Evolutionary conservation across 2,329 filamentous ascomycete genomes (phyloP).

Genomic region (Claviceps paspali): DNA sequence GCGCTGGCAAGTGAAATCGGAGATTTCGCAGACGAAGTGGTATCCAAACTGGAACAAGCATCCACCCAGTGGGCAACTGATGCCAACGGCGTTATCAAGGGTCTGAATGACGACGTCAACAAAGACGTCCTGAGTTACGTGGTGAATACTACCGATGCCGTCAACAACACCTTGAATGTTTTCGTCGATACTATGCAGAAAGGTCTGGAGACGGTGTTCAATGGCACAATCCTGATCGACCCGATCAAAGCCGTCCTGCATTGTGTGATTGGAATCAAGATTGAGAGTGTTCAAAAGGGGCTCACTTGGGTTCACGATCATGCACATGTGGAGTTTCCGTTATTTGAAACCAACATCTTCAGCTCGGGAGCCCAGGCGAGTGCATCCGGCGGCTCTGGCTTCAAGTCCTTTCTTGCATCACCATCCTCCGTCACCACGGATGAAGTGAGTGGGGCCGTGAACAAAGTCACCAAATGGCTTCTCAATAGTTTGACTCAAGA

Average conservation of each 20-base stretch:
- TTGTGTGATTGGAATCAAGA: slow-evolving; percentile 79
- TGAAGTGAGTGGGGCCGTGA: slow-evolving; percentile 64
- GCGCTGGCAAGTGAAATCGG: slow-evolving; percentile 60
- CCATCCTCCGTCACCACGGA: slow-evolving; percentile 60
- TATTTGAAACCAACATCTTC: slow-evolving; percentile 67
- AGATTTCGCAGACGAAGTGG: slow-evolving; percentile 64
- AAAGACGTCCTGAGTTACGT: slow-evolving; percentile 77
- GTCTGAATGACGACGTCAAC: slow-evolving; percentile 67
- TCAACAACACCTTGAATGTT: slow-evolving; percentile 72
- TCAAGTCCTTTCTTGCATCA: slow-evolving; percentile 61
- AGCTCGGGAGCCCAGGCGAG: slow-evolving; percentile 57
- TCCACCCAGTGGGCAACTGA: slow-evolving; percentile 63
- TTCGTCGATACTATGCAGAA: slow-evolving; percentile 67
- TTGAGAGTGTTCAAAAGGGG: slow-evolving; percentile 69
- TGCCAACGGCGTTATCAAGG: slow-evolving; percentile 56
- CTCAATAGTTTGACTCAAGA: slow-evolving; percentile 56
- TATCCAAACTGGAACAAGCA: slow-evolving; percentile 54
- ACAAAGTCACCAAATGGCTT: slow-evolving; percentile 53
- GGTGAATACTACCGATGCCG: slow-evolving; percentile 61
- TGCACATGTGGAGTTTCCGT: slow-evolving; percentile 67
- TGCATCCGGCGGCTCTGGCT: slow-evolving; percentile 40
- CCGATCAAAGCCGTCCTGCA: slow-evolving; percentile 68
- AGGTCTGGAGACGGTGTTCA: slow-evolving; percentile 63
- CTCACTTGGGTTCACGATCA: slow-evolving; percentile 90
- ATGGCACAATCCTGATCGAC: slow-evolving; percentile 62